Base-by-base conservation (phyloP, 2,329 filamentous ascomycete genomes). In the Botrytis squamosa region DNA sequence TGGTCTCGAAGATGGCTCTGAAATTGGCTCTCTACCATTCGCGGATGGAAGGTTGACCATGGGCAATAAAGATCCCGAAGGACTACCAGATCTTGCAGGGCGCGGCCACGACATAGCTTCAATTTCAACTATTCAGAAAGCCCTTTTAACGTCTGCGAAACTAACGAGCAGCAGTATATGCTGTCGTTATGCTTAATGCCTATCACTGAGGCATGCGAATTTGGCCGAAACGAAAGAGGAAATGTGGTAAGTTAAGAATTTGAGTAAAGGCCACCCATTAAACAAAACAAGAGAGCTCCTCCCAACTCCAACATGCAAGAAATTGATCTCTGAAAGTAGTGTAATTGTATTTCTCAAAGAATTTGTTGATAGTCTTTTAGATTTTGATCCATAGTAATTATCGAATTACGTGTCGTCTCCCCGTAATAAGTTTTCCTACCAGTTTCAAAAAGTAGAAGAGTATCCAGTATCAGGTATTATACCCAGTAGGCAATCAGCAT, bases 141-240 rank as follows among this genome's bases (percentile, higher is more conserved):
- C 25, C 14, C 10, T 63, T 57, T 36, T 10, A 46, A 20, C 46
- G 18, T 64, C 22, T 64, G 44, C 57, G 29, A 42, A 60, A 29
- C 12, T 46, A 62, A 78, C 78, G 78, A 81, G 74, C 80, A 81
- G 80, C 80, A 79, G 75, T 71, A 67, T 67, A 74, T 77, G 80
- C 80, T 80, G 80, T 80, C 80, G 80, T 77, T 72, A 59, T 67
- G 33, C 64, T 46, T 46, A 42, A 72, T 66, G 66, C 38, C 77
- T 80, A 79, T 78, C 74, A 75, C 78, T 78, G 77, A 81, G 79
- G 78, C 80, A 82, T 82, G 71, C 79, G 78, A 77, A 60, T 52
- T 22, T 60, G 67, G 38, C 33, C 62, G 46, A 49, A 55, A 57
- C 16, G 25, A 66, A 60, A 63, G 63, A 59, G 55, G 36, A 44